These are phyloP conservation scores for Purpureocillium lavendulum DNA, from an alignment of 2,329 filamentous ascomycete species.

Conservation along the genomic window DNA sequence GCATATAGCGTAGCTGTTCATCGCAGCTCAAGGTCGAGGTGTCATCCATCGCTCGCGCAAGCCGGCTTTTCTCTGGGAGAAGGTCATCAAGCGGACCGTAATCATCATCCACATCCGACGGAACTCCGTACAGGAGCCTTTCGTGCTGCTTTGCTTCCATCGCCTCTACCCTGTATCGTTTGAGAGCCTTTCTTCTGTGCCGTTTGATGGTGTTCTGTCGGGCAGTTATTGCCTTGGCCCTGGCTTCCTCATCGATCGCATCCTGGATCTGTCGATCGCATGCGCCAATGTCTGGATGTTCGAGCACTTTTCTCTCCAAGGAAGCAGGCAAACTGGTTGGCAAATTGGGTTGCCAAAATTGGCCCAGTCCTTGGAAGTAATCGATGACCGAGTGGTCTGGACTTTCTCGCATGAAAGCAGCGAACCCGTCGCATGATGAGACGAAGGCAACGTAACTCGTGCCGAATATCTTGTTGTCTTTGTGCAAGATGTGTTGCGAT, in stretches of 20 bases:
- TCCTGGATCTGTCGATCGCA: neutral
- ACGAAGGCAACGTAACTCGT: neutral
- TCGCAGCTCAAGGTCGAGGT: conserved; percentile 10
- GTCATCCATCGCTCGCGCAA: neutral
- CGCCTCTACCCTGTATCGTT: neutral
- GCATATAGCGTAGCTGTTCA: conserved; percentile 9
- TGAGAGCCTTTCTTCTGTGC: neutral
- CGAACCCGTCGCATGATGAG: neutral
- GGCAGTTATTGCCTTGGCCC: neutral
- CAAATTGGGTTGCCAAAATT: neutral
- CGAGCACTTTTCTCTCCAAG: neutral
- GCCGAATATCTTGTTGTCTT: neutral
- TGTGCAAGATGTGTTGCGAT: conserved; percentile 1
- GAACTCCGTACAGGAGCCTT: neutral
- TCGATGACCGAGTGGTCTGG: neutral
- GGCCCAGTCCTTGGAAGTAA: neutral
- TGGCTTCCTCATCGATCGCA: neutral
- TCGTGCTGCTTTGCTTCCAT: neutral
- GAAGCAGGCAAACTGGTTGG: neutral
- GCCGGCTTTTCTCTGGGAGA: neutral
- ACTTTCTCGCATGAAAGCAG: neutral
- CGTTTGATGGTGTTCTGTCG: neutral
- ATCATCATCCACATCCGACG: neutral
- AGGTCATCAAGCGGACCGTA: neutral
- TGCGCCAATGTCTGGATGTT: neutral